phyloP scores from a whole-genome alignment of 371 early-diverging fungal genomes.

The Mucor piriformis region DNA sequence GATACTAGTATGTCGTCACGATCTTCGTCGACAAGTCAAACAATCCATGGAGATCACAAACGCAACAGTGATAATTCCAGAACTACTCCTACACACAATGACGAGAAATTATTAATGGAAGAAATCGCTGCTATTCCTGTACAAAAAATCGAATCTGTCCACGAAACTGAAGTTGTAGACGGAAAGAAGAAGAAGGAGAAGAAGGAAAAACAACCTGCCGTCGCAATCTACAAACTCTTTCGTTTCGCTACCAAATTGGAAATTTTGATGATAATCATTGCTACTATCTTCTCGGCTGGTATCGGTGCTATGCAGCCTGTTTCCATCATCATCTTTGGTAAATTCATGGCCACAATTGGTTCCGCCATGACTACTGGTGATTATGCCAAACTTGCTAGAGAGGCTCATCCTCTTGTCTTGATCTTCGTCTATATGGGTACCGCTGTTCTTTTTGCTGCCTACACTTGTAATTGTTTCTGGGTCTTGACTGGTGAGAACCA shows the following conservation, averaged over 20 bases:
- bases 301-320: conserved; percentile 39
- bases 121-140: conserved; percentile 28
- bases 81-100: not conserved
- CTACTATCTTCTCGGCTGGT: conserved; percentile 23
- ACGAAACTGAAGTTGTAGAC: conserved; percentile 15
- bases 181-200: conserved; percentile 44
- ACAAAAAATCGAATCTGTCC: conserved; percentile 15
- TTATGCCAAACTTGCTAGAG: conserved; percentile 11
- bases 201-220: conserved; percentile 38
- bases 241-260: conserved; percentile 70
- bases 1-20: conserved; percentile 23
- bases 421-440: conserved; percentile 56
- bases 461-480: conserved; percentile 44
- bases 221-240: conserved; percentile 60
- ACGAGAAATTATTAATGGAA: conserved; percentile 23
- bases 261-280: conserved; percentile 47
- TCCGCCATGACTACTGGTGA: conserved; percentile 5
- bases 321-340: conserved; percentile 46
- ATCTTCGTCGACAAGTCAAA: conserved; percentile 29
- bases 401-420: conserved; percentile 27
- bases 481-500: conserved; percentile 45
- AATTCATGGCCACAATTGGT: conserved; percentile 36
- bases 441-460: conserved; percentile 38
- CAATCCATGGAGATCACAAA: conserved; percentile 16
- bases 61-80: not conserved